Conservation (phyloP, 805 yeast species). For the Pichia rugopelliculosa region DNA sequence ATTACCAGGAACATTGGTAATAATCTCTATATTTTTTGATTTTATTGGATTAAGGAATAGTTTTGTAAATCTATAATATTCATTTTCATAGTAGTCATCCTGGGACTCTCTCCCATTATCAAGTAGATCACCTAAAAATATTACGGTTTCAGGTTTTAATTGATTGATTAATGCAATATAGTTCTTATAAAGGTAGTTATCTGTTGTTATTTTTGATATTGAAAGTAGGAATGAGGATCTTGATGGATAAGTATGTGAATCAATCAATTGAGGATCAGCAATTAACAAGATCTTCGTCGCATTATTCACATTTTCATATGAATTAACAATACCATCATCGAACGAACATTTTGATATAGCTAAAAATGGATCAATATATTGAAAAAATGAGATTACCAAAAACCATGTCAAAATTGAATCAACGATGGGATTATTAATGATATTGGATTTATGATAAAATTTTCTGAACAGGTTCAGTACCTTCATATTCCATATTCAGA, state of each 20-base stretch:
- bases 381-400: slow-evolving; percentile 9
- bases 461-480: neutral
- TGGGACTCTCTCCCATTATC: slow-evolving; percentile 72
- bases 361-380: slow-evolving; percentile 12
- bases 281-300: slow-evolving; percentile 33
- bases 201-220: slow-evolving; percentile 55
- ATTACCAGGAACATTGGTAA: slow-evolving; percentile 65
- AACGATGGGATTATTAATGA: neutral
- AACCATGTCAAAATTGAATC: slow-evolving; percentile 10
- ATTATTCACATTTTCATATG: neutral
- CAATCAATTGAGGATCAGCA: slow-evolving; percentile 94
- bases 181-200: slow-evolving; percentile 73
- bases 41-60: slow-evolving; percentile 38
- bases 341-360: slow-evolving; percentile 11
- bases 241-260: slow-evolving; percentile 76
- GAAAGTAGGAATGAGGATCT: slow-evolving; percentile 46
- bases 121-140: slow-evolving; percentile 85
- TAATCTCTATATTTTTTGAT: slow-evolving; percentile 31
- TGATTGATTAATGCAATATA: slow-evolving; percentile 51
- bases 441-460: neutral
- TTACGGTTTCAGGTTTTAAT: slow-evolving; percentile 65
- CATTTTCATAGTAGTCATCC: slow-evolving; percentile 59
- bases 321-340: slow-evolving; percentile 5
- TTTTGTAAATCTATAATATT: slow-evolving; percentile 45
- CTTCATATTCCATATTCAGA: neutral